These are phyloP conservation scores for Marasmius tenuissimus DNA, from an alignment of 1,284 basidiomycete genomes.

Conservation along the genomic window DNA sequence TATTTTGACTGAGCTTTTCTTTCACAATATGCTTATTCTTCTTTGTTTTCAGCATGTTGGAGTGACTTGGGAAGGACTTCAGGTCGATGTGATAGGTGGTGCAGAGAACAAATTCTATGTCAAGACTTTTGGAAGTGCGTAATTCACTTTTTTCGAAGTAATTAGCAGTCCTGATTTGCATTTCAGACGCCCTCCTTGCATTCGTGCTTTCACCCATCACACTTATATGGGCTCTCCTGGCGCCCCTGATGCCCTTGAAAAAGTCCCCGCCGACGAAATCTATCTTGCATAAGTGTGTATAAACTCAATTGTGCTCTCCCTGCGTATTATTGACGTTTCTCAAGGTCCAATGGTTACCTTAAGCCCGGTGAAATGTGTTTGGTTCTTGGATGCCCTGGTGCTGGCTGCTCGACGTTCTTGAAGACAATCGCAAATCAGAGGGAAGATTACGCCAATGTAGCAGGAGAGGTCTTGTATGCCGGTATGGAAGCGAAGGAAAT, in stretches of 20 bases:
- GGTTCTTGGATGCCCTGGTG: constrained; percentile 82
- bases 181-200: constrained; percentile 55
- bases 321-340: constrained; percentile 30
- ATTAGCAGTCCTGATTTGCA: constrained; percentile 2
- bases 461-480: constrained; percentile 73
- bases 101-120: constrained; percentile 66
- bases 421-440: constrained; percentile 77
- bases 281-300: constrained; percentile 63
- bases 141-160: constrained; percentile 19
- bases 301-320: constrained; percentile 8
- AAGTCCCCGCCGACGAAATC: constrained; percentile 47
- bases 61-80: constrained; percentile 75
- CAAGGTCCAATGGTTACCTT: constrained; percentile 71
- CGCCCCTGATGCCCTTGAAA: constrained; percentile 54
- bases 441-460: constrained; percentile 55
- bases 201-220: constrained; percentile 59
- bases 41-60: constrained; percentile 57
- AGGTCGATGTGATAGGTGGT: constrained; percentile 73
- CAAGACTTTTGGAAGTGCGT: constrained; percentile 56
- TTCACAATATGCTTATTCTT: not conserved
- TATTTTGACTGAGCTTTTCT: not conserved
- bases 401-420: constrained; percentile 80
- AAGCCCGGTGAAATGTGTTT: constrained; percentile 67
- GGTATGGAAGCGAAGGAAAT: constrained; percentile 69
- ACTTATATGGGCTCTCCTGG: constrained; percentile 47